phyloP scores from a whole-genome alignment of 208 protist genomes.

The Histomonas meleagridis region DNA sequence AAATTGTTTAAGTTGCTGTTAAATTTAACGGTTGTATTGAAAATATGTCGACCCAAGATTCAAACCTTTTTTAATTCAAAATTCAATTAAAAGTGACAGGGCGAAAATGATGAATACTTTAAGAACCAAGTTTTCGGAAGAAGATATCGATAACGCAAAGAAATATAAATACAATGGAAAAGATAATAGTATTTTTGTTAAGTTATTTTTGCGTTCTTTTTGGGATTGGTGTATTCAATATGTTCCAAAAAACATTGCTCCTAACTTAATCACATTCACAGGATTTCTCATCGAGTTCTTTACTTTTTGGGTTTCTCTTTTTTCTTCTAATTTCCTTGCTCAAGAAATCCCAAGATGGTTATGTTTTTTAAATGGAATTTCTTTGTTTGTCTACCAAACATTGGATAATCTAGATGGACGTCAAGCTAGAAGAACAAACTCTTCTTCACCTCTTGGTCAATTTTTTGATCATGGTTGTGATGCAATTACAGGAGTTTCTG shows the following conservation, averaged over 20 bases:
- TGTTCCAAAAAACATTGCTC: conserved; percentile 19
- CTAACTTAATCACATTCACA: background rate
- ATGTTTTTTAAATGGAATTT: background rate
- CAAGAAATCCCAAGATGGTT: conserved; percentile 36
- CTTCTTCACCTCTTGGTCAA: conserved; percentile 41
- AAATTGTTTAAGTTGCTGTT: too few relatives aligned
- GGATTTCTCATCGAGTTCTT: background rate
- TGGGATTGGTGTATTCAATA: conserved; percentile 8
- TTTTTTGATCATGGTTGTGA: conserved; percentile 44
- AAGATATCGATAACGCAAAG: background rate
- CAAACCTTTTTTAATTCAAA: too few relatives aligned
- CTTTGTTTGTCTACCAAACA: conserved; percentile 43
- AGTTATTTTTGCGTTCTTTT: background rate
- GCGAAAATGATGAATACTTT: too few relatives aligned
- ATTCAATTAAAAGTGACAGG: too few relatives aligned
- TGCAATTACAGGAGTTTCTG: background rate
- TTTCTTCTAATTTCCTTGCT: background rate
- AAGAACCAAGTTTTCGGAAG: background rate
- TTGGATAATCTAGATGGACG: conserved; percentile 42
- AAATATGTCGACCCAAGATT: too few relatives aligned
- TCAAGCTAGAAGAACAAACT: conserved; percentile 39
- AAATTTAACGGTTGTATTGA: too few relatives aligned
- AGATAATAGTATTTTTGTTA: background rate
- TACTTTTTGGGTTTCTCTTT: background rate
- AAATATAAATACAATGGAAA: background rate